phyloP scores from a whole-genome alignment of 208 protist species.

The Trichomonas gallinae region DNA sequence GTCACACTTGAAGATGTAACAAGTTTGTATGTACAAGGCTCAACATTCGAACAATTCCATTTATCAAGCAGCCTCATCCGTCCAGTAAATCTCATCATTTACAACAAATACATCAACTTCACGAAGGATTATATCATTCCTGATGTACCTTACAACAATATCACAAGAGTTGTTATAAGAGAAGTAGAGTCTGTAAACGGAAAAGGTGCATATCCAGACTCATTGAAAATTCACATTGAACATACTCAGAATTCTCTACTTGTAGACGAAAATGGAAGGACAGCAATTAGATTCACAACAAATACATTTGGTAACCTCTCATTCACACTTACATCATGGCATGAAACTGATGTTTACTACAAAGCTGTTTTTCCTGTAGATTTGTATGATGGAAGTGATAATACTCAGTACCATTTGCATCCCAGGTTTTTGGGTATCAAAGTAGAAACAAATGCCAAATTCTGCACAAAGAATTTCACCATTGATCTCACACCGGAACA shows the following conservation, averaged over 20 bases:
- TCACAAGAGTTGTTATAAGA: neutral
- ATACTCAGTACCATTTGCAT: neutral
- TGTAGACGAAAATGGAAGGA: no score
- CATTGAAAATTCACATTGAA: no score
- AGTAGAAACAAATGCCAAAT: neutral
- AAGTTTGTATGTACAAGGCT: no score
- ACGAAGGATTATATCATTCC: no score
- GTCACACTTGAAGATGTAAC: no score
- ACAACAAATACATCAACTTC: no score
- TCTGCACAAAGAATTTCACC: neutral
- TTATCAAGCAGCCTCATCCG: no score
- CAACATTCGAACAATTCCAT: no score
- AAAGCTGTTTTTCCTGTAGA: neutral
- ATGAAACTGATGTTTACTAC: neutral
- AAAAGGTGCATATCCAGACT: neutral
- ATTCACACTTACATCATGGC: neutral
- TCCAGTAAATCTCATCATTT: no score
- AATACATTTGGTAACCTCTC: neutral
- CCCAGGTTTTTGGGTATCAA: neutral
- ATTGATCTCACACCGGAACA: neutral
- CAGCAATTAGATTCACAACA: neutral
- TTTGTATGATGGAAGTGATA: neutral
- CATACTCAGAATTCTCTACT: no score
- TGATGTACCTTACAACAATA: no score
- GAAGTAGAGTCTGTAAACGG: neutral